Evolutionary conservation across 805 yeast genomes (phyloP).

Genomic region (Kurtzmaniella cleridarum): DNA sequence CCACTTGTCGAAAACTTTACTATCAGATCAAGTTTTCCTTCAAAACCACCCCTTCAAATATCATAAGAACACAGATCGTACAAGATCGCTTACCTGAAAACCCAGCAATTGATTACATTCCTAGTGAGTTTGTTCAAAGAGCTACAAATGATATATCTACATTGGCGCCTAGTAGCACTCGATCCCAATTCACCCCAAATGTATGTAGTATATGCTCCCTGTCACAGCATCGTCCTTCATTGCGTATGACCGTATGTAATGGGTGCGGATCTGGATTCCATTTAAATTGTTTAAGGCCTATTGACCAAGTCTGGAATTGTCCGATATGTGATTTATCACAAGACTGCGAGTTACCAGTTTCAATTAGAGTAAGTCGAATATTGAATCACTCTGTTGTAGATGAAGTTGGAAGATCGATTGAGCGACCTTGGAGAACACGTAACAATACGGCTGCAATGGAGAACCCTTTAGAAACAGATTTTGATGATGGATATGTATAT

Average conservation of each 20-base stretch:
- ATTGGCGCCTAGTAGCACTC: slow-evolving; percentile 5
- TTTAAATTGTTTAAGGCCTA: slow-evolving; percentile 32
- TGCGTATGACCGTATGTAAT: slow-evolving; percentile 20
- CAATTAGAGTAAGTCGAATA: background rate
- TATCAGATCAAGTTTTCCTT: slow-evolving; percentile 28
- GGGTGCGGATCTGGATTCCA: slow-evolving; percentile 39
- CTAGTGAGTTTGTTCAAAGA: slow-evolving; percentile 23
- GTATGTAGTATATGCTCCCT: slow-evolving; percentile 32
- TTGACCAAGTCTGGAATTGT: slow-evolving; percentile 35
- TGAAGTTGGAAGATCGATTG: slow-evolving; percentile 8
- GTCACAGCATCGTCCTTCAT: slow-evolving; percentile 21
- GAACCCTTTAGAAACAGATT: slow-evolving; percentile 17
- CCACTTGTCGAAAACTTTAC: slow-evolving; percentile 51
- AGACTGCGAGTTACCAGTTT: slow-evolving; percentile 11
- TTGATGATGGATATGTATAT: slow-evolving; percentile 1
- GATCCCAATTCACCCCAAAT: slow-evolving; percentile 1
- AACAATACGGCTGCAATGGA: slow-evolving; percentile 24
- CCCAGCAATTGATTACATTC: slow-evolving; percentile 34
- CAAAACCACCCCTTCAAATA: slow-evolving; percentile 7
- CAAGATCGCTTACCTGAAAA: slow-evolving; percentile 28
- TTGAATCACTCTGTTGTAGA: background rate
- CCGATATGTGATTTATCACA: slow-evolving; percentile 47
- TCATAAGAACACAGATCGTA: slow-evolving; percentile 11
- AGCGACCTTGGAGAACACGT: slow-evolving; percentile 3
- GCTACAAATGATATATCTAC: background rate